Evolutionary conservation across 139 green algal genomes (phyloP), one percentile per base, ranked within the genome.

Genomic region (Volvox africanus): DNA sequence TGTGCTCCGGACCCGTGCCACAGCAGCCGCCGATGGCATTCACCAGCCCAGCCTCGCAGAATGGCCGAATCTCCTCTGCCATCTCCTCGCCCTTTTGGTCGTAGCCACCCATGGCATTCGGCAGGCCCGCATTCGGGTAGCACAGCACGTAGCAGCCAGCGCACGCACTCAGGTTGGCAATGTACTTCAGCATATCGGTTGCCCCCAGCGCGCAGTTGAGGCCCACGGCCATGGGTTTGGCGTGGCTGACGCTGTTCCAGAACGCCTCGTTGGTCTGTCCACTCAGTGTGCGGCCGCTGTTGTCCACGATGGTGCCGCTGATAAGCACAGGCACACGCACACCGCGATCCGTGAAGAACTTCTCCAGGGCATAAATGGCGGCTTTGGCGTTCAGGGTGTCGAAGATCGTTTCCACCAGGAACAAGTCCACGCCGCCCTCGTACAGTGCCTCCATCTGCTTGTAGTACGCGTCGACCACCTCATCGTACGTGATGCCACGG

Each of bases 211-310:
- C 98, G 81, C 98, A 99, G 97, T 99, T 99, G 24, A 99, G 96
- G 33, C 98, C 98, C 33, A 99, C 92, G 0, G 98, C 98, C 88
- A 99, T 94, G 35, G 98, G 98, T 92, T 97, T 97, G 88, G 97
- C 95, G 77, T 99, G 98, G 81, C 80, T 93, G 50, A 99, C 91
- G 91, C 95, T 98, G 96, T 98, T 98, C 98, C 98, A 99, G 95
- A 99, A 99, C 2, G 98, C 98, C 96, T 99, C 98, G 92, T 99
- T 99, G 90, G 98, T 99, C 96, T 99, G 98, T 17, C 98, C 98
- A 80, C 94, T 98, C 92, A 99, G 95, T 44, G 98, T 99, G 92
- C 98, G 97, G 0, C 98, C 98, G 80, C 94, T 97, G 91, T 98
- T 98, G 95, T 99, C 98, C 62, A 98, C 97, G 81, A 99, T 99